Evolutionary conservation across 768 basidiomycete species (phyloP).

Genomic region (Pleurotus giganteus): DNA sequence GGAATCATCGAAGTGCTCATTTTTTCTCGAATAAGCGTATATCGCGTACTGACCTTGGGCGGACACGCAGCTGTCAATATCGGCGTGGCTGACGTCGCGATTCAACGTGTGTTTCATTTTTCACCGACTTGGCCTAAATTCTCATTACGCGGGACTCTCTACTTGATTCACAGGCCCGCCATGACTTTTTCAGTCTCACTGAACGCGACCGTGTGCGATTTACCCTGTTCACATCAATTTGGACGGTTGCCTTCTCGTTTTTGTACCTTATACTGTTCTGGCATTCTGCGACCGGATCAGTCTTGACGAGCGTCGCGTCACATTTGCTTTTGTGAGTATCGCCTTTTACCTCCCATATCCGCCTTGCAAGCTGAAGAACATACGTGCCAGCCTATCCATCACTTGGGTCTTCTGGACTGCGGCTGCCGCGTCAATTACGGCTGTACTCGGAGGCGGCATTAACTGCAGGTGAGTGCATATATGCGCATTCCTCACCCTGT

Average conservation of each 20-base stretch:
- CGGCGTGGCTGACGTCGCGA: constrained; percentile 67
- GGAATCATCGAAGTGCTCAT: constrained; percentile 60
- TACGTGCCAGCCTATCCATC: constrained; percentile 47
- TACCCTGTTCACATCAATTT: constrained; percentile 67
- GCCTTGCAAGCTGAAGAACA: background rate
- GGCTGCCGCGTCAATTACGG: constrained; percentile 68
- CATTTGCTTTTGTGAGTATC: constrained; percentile 62
- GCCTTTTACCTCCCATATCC: constrained; percentile 6
- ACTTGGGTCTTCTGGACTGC: constrained; percentile 83
- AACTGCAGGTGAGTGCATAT: constrained; percentile 56
- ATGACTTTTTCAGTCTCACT: constrained; percentile 45
- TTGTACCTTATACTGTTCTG: constrained; percentile 57
- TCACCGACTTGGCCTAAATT: no score
- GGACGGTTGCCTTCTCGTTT: constrained; percentile 60
- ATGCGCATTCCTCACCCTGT: background rate
- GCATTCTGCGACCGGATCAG: constrained; percentile 41
- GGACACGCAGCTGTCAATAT: constrained; percentile 52
- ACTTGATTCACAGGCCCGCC: constrained; percentile 22
- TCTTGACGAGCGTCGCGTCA: constrained; percentile 59
- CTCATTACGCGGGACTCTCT: background rate
- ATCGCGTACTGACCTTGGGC: background rate
- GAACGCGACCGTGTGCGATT: constrained; percentile 66
- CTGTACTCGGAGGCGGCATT: constrained; percentile 62
- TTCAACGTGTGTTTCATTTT: constrained; percentile 38
- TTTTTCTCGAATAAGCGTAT: background rate